Evolutionary conservation across 1,284 basidiomycete species (phyloP), one percentile per base, ranked within the genome.

Genomic region (Cerrena zonata): DNA sequence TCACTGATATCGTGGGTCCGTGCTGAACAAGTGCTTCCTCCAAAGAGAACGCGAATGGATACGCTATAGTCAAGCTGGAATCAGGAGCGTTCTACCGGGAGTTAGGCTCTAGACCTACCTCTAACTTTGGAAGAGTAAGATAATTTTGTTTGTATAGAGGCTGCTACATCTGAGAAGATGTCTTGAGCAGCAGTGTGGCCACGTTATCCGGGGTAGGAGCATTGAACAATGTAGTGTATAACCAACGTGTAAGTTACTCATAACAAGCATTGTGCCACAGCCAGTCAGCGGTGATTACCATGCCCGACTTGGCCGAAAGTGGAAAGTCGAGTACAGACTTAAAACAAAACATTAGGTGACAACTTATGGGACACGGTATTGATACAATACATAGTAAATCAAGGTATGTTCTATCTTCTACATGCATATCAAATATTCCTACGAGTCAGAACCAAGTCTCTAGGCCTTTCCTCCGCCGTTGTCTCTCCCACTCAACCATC

Each of bases 51-150:
- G 63, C 68, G 55, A 72, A 75, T 0, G 71, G 72, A 40, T 74
- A 61, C 5, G 69, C 73, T 74, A 43, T 37, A n/a, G 15, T 34
- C 7, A 7, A 12, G 18, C 7, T 19, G n/a, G 21, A n/a, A n/a
- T 46, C 41, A 23, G 11, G 48, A 42, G 23, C 53, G 44, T 18
- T 38, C 24, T 45, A 19, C 43, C 10, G 19, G 19, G 34, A 21
- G 49, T n/a, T 4, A 5, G 23, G 22, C 21, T 13, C 36, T 5
- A 25, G 49, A 48, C 58, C 58, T 54, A 74, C 72, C 72, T 75
- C 72, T 68, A 61, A 75, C 73, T 73, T 74, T 74, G 48, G 63
- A 39, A n/a, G 68, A 63, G 49, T 74, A 73, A 22, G 39, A 22
- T 43, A 19, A 12, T 19, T 12, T 27, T 4, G n/a, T 10, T 7